phyloP scores from a whole-genome alignment of 352 stramenopile species.

The Pythium apleroticum region DNA sequence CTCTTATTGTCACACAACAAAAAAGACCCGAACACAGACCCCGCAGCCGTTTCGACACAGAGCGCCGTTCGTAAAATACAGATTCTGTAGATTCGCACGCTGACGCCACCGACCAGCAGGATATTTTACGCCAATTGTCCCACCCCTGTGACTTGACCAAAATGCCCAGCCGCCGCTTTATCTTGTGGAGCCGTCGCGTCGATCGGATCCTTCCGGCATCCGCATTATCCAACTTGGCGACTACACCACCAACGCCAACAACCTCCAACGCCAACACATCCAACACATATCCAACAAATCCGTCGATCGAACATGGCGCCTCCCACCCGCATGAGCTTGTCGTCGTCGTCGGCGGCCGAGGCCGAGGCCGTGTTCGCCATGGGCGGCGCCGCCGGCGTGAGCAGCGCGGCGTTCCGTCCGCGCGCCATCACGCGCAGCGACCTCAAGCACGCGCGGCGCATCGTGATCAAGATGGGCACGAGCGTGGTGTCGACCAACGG shows the following conservation, averaged over 20 bases:
- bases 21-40: slow-evolving; percentile 3
- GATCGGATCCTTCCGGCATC: background rate
- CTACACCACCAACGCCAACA: background rate
- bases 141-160: background rate
- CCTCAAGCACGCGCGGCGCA: slow-evolving; percentile 79
- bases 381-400: slow-evolving; percentile 30
- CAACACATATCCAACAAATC: slow-evolving; percentile 1
- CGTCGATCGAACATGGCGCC: slow-evolving; percentile 2
- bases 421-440: slow-evolving; percentile 65
- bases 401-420: slow-evolving; percentile 14
- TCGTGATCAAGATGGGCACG: slow-evolving; percentile 96
- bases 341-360: slow-evolving; percentile 26
- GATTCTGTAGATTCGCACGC: background rate
- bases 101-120: slow-evolving; percentile 1
- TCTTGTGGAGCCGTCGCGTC: background rate
- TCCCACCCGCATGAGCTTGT: slow-evolving; percentile 37
- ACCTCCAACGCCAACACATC: background rate
- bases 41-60: slow-evolving; percentile 9
- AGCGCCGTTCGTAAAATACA: background rate
- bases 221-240: background rate
- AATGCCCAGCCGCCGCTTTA: slow-evolving; percentile 1
- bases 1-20: slow-evolving; percentile 4
- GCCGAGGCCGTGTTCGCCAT: slow-evolving; percentile 4
- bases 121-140: slow-evolving; percentile 2
- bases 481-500: slow-evolving; percentile 94